Percentiles rank a stretch among this genome's conserved stretches.
Evolutionary conservation across 495 filamentous ascomycete species (phyloP).

Genomic region (Lasiosphaeris hirsuta): DNA sequence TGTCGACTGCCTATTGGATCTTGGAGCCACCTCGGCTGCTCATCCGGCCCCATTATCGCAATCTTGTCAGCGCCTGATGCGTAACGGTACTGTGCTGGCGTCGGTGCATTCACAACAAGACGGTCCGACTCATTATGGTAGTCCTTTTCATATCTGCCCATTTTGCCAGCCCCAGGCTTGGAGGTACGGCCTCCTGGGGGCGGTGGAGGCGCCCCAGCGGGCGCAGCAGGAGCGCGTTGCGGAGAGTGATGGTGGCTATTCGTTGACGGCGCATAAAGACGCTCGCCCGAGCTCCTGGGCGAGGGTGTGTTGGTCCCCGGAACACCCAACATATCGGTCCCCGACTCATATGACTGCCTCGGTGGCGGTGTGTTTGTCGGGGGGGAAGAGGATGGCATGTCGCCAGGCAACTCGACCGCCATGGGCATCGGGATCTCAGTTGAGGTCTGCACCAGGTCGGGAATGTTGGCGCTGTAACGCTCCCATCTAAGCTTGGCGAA

Average conservation of each 20-base stretch:
- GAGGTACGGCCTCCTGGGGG: conserved; percentile 27
- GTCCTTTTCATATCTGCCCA: conserved; percentile 19
- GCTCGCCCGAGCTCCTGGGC: conserved; percentile 43
- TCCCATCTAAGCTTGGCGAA: conserved; percentile 52
- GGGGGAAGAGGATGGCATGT: conserved; percentile 32
- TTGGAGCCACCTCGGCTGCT: conserved; percentile 49
- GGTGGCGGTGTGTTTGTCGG: conserved; percentile 32
- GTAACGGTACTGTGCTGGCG: conserved; percentile 49
- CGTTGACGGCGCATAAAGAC: conserved; percentile 32
- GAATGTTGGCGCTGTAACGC: conserved; percentile 24
- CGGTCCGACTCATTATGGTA: conserved; percentile 39
- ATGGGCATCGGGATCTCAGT: conserved; percentile 38
- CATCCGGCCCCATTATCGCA: conserved; percentile 55
- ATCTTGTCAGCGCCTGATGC: conserved; percentile 58
- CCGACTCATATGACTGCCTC: conserved; percentile 48
- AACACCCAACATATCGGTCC: conserved; percentile 37
- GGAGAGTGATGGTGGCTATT: conserved; percentile 29
- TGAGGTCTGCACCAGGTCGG: conserved; percentile 31
- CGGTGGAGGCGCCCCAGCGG: conserved; percentile 30
- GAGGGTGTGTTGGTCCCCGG: conserved; percentile 36
- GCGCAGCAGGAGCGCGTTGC: conserved; percentile 30
- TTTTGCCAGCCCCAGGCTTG: conserved; percentile 21
- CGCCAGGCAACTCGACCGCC: conserved; percentile 48
- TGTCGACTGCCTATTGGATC: conserved; percentile 31
- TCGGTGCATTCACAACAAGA: conserved; percentile 48